Conservation (phyloP, 2,329 filamentous ascomycete species). For the Fusarium sp. region DNA sequence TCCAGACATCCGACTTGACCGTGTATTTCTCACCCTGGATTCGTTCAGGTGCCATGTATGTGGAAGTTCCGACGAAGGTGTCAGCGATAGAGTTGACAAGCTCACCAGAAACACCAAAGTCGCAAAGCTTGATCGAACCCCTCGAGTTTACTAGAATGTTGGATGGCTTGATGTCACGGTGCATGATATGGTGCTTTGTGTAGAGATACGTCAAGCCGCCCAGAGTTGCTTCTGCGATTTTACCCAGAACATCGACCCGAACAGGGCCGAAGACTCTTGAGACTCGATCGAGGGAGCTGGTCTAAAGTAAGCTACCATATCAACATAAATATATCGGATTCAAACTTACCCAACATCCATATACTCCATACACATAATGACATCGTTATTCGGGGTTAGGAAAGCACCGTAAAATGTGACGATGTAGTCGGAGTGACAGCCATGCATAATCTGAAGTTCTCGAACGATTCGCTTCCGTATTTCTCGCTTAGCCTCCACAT, state of each 20-base stretch:
- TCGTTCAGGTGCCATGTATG: constrained; percentile 98
- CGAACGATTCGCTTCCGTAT: constrained; percentile 96
- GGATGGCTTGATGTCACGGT: constrained; percentile 97
- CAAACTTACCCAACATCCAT: constrained; percentile 93
- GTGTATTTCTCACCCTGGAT: constrained; percentile 98
- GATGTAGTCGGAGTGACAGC: constrained; percentile 96
- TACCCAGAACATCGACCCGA: constrained; percentile 94
- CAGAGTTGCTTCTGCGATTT: constrained; percentile 95
- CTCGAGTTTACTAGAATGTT: constrained; percentile 96
- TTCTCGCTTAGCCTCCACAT: constrained; percentile 97
- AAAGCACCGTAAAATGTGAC: constrained; percentile 98
- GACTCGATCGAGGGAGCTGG: constrained; percentile 89
- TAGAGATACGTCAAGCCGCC: constrained; percentile 96
- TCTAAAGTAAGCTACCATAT: constrained; percentile 16
- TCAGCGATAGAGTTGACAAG: constrained; percentile 98
- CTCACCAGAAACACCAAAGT: constrained; percentile 98
- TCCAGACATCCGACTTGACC: constrained; percentile 99
- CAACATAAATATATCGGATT: no score
- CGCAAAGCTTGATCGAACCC: constrained; percentile 95
- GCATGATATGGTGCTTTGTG: constrained; percentile 96
- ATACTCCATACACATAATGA: constrained; percentile 99
- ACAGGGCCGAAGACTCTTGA: constrained; percentile 95
- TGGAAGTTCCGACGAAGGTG: constrained; percentile 97
- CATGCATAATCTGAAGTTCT: constrained; percentile 97
- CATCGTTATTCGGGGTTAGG: constrained; percentile 94